Conservation (phyloP, 2,329 filamentous ascomycete genomes). For the Diaporthe humulicola region DNA sequence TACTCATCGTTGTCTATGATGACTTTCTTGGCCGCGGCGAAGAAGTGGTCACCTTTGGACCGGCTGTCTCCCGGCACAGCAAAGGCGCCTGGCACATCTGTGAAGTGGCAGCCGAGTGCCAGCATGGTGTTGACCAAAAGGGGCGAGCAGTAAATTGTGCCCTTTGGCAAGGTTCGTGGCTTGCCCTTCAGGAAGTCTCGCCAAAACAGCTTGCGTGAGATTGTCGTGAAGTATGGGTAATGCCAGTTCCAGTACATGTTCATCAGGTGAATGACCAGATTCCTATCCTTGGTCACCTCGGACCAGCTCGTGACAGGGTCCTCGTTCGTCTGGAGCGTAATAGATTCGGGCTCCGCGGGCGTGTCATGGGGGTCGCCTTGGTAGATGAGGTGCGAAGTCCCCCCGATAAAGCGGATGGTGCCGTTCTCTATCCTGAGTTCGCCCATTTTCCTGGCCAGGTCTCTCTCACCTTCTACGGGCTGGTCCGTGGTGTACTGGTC, state of each 20-base stretch:
- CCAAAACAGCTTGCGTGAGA: slow-evolving; percentile 89
- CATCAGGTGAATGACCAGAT: slow-evolving; percentile 86
- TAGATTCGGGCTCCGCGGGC: slow-evolving; percentile 56
- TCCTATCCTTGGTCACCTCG: slow-evolving; percentile 81
- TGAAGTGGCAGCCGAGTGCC: slow-evolving; percentile 94
- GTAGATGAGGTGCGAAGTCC: slow-evolving; percentile 93
- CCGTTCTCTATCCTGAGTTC: slow-evolving; percentile 90
- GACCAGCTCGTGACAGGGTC: slow-evolving; percentile 90
- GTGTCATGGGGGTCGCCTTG: slow-evolving; percentile 65
- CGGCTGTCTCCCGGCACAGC: slow-evolving; percentile 79
- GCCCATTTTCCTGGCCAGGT: slow-evolving; percentile 93
- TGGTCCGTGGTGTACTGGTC: slow-evolving; percentile 57
- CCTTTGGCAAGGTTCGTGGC: slow-evolving; percentile 62
- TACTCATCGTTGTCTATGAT: slow-evolving; percentile 94
- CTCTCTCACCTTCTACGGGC: slow-evolving; percentile 74
- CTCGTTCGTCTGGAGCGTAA: slow-evolving; percentile 65
- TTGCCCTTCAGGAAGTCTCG: slow-evolving; percentile 84
- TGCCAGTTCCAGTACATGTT: slow-evolving; percentile 99
- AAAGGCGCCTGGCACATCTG: slow-evolving; percentile 79
- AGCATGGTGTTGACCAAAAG: slow-evolving; percentile 95
- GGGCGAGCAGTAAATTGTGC: slow-evolving; percentile 85
- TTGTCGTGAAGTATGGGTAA: slow-evolving; percentile 93
- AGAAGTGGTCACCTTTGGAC: slow-evolving; percentile 96
- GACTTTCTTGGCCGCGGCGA: slow-evolving; percentile 90
- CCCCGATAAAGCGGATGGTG: slow-evolving; percentile 90